Base-by-base conservation (phyloP, 1,139 yeast species). In the Geotrichum macrosporum region DNA sequence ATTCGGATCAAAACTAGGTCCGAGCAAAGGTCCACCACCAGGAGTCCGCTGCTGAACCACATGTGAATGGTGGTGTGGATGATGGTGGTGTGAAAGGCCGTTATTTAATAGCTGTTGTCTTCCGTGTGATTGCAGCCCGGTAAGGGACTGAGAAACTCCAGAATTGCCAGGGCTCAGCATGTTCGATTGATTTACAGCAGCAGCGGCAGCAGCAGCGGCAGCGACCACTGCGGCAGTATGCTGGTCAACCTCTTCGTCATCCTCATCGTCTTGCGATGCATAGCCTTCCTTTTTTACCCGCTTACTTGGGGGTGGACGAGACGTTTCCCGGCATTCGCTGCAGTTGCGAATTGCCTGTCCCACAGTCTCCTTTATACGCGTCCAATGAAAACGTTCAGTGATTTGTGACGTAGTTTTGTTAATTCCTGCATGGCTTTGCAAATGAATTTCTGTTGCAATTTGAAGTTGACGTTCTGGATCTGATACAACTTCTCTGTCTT, bases 331-430 rank as follows among this genome's bases (percentile, higher is more conserved):
- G 65, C 97, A 89, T 48, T 79, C 82, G 1, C 76, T 71, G 62
- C 98, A 92, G 50, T 80, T 77, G 50, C 83, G 74, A 44, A 89
- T 81, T 1, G 87, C 94, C 34, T 80, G 78, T 0, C 84, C 81
- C 0, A 86, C 96, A 0, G 96, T 87, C 53, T 80, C 88, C 65
- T 92, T 89, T 53, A 92, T 84, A 43, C 95, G 76, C 1, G 88
- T 77, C 96, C 97, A 92, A 63, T 87, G 95, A 58, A 83, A 92
- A 55, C 77, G 76, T 54, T 84, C 94, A 0, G 94, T 77, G 18
- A 92, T 78, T 31, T 75, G 69, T 0, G 92, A 71, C 0, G 96
- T 88, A 1, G 95, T 82, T 58, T 82, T 84, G 65, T 92, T 92
- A 52, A 92, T 87, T n/a, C 97, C 97, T 4, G 83, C 84, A 61